A percentile compares a stretch with the other conserved stretches of the same genome.
Conservation (phyloP, 768 basidiomycete species). For the Mycena rebaudengoi region DNA sequence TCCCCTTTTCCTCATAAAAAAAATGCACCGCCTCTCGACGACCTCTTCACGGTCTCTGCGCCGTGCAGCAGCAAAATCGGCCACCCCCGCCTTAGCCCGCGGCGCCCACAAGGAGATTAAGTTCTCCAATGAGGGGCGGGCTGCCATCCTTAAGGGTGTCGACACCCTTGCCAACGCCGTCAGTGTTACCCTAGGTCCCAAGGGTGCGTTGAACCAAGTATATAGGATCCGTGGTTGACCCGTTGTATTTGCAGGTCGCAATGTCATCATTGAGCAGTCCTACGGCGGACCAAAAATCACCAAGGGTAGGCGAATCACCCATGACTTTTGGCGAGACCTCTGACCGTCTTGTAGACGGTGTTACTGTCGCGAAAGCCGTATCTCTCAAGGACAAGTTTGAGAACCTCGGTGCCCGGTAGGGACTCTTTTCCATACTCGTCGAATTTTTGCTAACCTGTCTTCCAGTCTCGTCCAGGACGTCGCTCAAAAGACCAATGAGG, state of each 20-base stretch:
- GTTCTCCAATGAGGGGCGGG: slow-evolving; percentile 95
- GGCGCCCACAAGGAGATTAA: slow-evolving; percentile 96
- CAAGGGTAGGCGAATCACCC: slow-evolving; percentile 75
- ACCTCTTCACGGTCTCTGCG: slow-evolving; percentile 74
- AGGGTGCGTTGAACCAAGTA: slow-evolving; percentile 61
- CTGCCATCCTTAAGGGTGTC: slow-evolving; percentile 93
- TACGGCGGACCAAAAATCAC: slow-evolving; percentile 95
- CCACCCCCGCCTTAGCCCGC: slow-evolving; percentile 63
- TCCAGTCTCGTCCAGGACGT: slow-evolving; percentile 92
- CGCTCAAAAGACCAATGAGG: slow-evolving; percentile 95
- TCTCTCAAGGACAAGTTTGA: slow-evolving; percentile 97
- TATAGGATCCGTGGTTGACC: slow-evolving; percentile 14
- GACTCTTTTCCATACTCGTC: slow-evolving; percentile 5
- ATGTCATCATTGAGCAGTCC: slow-evolving; percentile 97
- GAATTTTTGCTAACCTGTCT: slow-evolving; percentile 15
- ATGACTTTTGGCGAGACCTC: background rate
- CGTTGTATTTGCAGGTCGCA: slow-evolving; percentile 81
- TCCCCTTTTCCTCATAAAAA: slow-evolving; percentile 27
- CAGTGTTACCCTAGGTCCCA: slow-evolving; percentile 94
- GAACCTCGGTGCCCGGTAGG: slow-evolving; percentile 96
- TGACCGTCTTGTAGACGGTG: slow-evolving; percentile 74
- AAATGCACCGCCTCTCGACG: slow-evolving; percentile 79
- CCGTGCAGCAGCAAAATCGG: slow-evolving; percentile 68
- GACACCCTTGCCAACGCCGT: slow-evolving; percentile 98
- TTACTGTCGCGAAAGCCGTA: slow-evolving; percentile 96